Conservation (phyloP, 805 yeast genomes). For the Wickerhamomyces kurtzmanii region DNA sequence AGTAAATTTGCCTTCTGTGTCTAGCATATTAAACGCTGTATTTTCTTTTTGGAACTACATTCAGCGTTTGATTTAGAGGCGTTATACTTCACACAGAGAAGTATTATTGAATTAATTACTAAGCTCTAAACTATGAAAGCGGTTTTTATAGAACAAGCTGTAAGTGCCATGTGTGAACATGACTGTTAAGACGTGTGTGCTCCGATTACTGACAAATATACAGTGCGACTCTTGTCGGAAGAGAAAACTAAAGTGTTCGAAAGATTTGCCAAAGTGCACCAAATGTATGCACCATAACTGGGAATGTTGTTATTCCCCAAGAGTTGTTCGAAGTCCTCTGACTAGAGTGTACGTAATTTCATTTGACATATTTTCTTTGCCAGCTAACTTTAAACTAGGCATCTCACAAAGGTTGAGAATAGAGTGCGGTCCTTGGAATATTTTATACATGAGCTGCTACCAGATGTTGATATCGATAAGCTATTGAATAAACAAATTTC, state of each 20-base stretch:
- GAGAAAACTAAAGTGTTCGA: conserved; percentile 73
- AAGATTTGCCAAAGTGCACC: conserved; percentile 65
- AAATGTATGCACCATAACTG: conserved; percentile 66
- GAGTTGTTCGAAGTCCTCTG: conserved; percentile 68
- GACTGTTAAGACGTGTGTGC: too few relatives aligned
- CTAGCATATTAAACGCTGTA: too few relatives aligned
- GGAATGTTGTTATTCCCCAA: conserved; percentile 73
- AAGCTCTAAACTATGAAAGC: conserved; percentile 11
- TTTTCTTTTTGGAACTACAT: too few relatives aligned
- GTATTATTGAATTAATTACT: too few relatives aligned
- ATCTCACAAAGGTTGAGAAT: conserved; percentile 67
- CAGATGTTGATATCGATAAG: conserved; percentile 35
- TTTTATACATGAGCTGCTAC: conserved; percentile 31
- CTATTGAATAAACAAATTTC: conserved; percentile 14
- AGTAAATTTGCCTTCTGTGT: too few relatives aligned
- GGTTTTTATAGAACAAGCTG: conserved; percentile 18
- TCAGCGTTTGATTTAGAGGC: too few relatives aligned
- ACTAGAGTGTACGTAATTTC: too few relatives aligned
- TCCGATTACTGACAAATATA: neutral
- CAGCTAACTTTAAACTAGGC: too few relatives aligned
- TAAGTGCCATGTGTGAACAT: too few relatives aligned
- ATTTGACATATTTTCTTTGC: too few relatives aligned
- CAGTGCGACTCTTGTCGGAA: conserved; percentile 77
- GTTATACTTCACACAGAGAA: too few relatives aligned
- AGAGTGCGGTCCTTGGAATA: conserved; percentile 37